A percentile compares a stretch with the other conserved stretches of the same genome.
phyloP scores from a whole-genome alignment of 345 rosid genomes.

The Syzygium jambos region DNA sequence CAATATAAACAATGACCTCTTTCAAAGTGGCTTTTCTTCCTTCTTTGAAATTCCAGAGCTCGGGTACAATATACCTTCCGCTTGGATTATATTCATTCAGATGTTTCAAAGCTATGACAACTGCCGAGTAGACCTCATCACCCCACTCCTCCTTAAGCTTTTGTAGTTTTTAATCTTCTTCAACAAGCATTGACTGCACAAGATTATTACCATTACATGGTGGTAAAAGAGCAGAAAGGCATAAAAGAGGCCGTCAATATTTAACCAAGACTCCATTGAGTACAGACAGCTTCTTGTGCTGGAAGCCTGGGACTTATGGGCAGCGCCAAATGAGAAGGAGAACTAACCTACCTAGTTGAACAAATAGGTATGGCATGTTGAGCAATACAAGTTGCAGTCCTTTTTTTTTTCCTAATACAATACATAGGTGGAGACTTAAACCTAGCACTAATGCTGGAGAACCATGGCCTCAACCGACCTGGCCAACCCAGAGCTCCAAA shows the following conservation, averaged over 20 bases:
- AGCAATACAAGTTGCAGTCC: not conserved
- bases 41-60: slow-evolving; percentile 62
- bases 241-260: not conserved
- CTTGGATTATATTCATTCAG: slow-evolving; percentile 68
- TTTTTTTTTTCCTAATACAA: not conserved
- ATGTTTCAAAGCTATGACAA: slow-evolving; percentile 57
- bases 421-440: not conserved
- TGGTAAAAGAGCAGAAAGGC: not conserved
- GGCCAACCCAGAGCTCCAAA: not conserved
- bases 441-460: not conserved
- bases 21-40: slow-evolving; percentile 72
- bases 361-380: not conserved
- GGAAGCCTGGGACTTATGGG: not conserved
- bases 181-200: slow-evolving; percentile 60
- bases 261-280: not conserved
- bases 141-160: slow-evolving; percentile 59
- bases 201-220: not conserved
- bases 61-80: slow-evolving; percentile 48
- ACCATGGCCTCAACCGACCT: not conserved
- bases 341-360: not conserved
- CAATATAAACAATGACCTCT: slow-evolving; percentile 52
- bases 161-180: slow-evolving; percentile 55
- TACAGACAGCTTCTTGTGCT: not conserved
- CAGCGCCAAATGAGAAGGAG: not conserved
- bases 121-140: slow-evolving; percentile 38